Conservation (phyloP, 371 early-diverging fungal genomes). For the Mortierella sp. region DNA sequence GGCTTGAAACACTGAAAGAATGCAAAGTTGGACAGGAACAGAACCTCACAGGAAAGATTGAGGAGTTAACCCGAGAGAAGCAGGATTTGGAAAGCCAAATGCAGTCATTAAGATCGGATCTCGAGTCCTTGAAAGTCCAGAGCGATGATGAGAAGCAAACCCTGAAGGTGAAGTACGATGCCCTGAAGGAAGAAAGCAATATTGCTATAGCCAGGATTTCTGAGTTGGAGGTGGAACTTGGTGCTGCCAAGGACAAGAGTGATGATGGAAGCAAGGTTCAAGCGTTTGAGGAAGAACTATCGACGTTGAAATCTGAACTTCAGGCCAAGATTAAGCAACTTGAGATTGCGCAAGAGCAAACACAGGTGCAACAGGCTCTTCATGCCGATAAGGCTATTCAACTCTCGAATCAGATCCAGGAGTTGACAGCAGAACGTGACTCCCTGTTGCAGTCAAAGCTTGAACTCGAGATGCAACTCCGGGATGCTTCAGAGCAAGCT, state of each 20-base stretch:
- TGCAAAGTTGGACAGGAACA: conserved; percentile 53
- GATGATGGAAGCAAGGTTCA: conserved; percentile 6
- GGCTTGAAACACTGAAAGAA: conserved; percentile 48
- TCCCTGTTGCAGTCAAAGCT: conserved; percentile 51
- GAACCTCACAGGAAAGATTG: conserved; percentile 40
- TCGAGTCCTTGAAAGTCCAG: conserved; percentile 11
- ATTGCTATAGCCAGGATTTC: not conserved
- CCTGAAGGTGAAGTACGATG: conserved; percentile 4
- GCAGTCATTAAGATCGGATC: not conserved
- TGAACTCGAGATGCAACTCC: conserved; percentile 40
- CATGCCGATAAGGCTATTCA: conserved; percentile 26
- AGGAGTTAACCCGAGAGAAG: conserved; percentile 32
- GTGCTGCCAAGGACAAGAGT: not conserved
- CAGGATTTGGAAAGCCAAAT: conserved; percentile 20
- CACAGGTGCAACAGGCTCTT: conserved; percentile 47
- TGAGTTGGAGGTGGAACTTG: conserved; percentile 18
- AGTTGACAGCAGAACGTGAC: conserved; percentile 54
- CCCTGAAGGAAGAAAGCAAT: conserved; percentile 50
- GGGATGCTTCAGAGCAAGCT: conserved; percentile 7
- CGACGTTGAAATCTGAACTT: conserved; percentile 27
- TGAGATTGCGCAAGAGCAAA: conserved; percentile 44
- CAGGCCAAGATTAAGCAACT: conserved; percentile 25
- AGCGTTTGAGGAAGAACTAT: conserved; percentile 33
- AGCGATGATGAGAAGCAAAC: conserved; percentile 5
- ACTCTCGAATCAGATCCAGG: conserved; percentile 28